phyloP scores from a whole-genome alignment of 108 stramenopile genomes.

The Conticribra weissflogii region DNA sequence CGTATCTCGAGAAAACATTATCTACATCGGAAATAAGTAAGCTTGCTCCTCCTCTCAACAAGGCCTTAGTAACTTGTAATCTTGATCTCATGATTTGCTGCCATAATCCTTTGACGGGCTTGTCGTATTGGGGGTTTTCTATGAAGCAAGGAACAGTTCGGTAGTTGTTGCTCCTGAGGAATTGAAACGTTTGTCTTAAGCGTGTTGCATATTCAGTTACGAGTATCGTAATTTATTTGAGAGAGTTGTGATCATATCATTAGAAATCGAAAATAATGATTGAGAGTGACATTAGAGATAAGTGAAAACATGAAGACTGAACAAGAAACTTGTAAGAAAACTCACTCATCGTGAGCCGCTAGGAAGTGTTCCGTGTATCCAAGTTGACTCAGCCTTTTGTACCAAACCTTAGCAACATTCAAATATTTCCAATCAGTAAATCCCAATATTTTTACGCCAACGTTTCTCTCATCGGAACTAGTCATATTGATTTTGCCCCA shows the following conservation, averaged over 20 bases:
- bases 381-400: conserved; percentile 37
- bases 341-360: conserved; percentile 23
- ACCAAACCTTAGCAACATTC: conserved; percentile 46
- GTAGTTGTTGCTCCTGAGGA: conserved; percentile 2
- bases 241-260: no score
- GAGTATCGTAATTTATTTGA: no score
- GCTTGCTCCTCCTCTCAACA: conserved; percentile 39
- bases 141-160: conserved; percentile 23
- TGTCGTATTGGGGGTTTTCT: conserved; percentile 3
- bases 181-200: conserved; percentile 4
- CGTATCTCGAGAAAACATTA: conserved; percentile 52
- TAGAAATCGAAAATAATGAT: neutral
- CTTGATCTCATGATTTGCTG: conserved; percentile 9
- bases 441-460: conserved; percentile 42
- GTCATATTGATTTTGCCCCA: conserved; percentile 4
- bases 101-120: neutral
- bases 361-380: conserved; percentile 28
- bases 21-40: conserved; percentile 61
- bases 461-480: neutral
- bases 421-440: conserved; percentile 48
- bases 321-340: neutral
- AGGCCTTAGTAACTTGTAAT: conserved; percentile 35
- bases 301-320: neutral
- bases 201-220: neutral
- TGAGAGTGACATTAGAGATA: neutral